Evolutionary conservation across 306 rosid genomes (phyloP).

Genomic region (Vigna nakashimae): DNA sequence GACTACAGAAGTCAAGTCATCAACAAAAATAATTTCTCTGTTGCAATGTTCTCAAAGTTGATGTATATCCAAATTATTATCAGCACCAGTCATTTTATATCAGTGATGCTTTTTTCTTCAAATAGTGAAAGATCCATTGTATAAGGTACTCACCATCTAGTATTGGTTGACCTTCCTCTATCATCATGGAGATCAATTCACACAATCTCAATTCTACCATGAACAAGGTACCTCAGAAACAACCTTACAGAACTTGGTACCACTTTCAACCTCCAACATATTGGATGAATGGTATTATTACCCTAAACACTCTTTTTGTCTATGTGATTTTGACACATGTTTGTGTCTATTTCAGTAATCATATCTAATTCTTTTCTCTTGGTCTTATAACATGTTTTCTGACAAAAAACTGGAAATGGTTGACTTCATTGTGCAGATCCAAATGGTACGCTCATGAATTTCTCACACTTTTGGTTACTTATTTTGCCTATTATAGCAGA

Average conservation of each 20-base stretch:
- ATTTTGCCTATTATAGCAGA: not conserved
- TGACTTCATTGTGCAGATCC: constrained; percentile 58
- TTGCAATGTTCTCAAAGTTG: not conserved
- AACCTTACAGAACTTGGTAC: constrained; percentile 55
- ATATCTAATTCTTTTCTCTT: constrained; percentile 36
- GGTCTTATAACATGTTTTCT: constrained; percentile 42
- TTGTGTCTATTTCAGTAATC: not conserved
- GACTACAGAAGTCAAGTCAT: not conserved
- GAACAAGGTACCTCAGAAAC: constrained; percentile 33
- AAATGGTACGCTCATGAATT: constrained; percentile 50
- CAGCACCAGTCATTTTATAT: not conserved
- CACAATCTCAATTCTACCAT: not conserved
- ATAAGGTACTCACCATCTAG: not conserved
- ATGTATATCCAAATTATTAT: not conserved
- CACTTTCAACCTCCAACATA: constrained; percentile 53
- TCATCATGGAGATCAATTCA: constrained; percentile 19
- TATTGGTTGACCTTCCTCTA: constrained; percentile 10
- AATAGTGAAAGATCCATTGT: not conserved
- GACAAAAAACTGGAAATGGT: constrained; percentile 32
- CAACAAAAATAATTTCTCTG: not conserved
- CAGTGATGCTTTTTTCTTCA: not conserved
- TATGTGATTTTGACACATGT: not conserved
- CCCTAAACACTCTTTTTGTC: not conserved
- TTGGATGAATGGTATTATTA: constrained; percentile 54
- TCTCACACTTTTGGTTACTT: not conserved